Base-by-base conservation (phyloP, 1,284 basidiomycete genomes). In the Cryptococcus deneoformans region DNA sequence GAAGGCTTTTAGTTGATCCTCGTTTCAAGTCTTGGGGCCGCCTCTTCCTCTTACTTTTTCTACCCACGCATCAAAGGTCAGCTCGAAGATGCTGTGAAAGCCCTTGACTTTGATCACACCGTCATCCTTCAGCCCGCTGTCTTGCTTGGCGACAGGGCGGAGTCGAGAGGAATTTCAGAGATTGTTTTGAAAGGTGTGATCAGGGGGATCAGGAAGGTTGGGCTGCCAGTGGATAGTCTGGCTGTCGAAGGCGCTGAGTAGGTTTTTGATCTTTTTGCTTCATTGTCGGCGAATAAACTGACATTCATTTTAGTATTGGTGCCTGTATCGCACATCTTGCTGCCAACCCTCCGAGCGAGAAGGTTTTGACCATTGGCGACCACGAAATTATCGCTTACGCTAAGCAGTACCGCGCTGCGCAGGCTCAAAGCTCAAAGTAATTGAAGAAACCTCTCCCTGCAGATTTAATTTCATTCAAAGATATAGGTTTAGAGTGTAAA, bases 41-140 rank as follows among this genome's bases (percentile, higher is more conserved):
- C 55, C 42, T 38, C 69, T 9, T 46, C 37, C 2, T 68, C 67
- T 9, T 59, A 52, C 52, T 64, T 68, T 34, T 64, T 67, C 8
- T 77, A 77, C 57, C 50, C 63, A 2, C 34, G 53, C 35, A 72
- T 76, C 66, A 77, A 77, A 63, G 76, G 74, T 43, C 50, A 70
- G 56, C 61, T 77, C 48, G 73, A 77, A 53, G 73, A 76, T 14
- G 64, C 55, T 37, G 58, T 77, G 35, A 69, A 71, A 47, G 58
- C 11, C 0, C 63, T 77, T 53, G 63, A 57, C n/a, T 77, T 75
- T 52, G 56, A 63, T 16, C 59, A 61, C 14, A 67, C 63, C 29
- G 55, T 75, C 56, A 75, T 77, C 53, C 67, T 77, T 1, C 67
- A 66, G 8, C 76, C 76, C 0, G 76, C 66, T 11, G 35, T 68